phyloP scores from a whole-genome alignment of 169 alveolate species.

The Plasmodium fragile region DNA sequence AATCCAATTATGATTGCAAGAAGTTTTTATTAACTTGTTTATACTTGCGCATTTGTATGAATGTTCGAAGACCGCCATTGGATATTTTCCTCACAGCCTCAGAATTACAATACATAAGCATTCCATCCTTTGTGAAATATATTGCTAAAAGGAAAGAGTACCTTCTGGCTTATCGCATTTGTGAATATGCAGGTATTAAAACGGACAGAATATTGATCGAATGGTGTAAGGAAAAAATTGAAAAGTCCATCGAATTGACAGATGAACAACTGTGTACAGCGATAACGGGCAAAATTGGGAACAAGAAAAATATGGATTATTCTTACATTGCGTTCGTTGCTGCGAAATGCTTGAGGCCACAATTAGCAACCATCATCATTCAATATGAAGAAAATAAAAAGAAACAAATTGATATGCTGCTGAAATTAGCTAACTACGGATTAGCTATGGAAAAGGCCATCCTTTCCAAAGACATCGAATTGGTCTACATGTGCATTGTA shows the following conservation, averaged over 20 bases:
- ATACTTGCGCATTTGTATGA: constrained; percentile 69
- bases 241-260: constrained; percentile 79
- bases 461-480: constrained; percentile 78
- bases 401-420: constrained; percentile 79
- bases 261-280: constrained; percentile 82
- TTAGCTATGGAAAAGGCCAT: constrained; percentile 82
- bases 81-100: constrained; percentile 78
- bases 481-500: constrained; percentile 82
- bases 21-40: constrained; percentile 32
- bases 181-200: constrained; percentile 83
- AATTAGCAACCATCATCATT: constrained; percentile 79
- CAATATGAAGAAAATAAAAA: constrained; percentile 79
- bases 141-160: constrained; percentile 78
- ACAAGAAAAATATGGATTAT: constrained; percentile 47
- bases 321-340: constrained; percentile 79
- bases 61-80: constrained; percentile 77
- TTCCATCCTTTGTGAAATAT: constrained; percentile 66
- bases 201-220: constrained; percentile 77
- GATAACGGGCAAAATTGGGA: constrained; percentile 50
- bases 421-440: constrained; percentile 80
- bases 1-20: constrained; percentile 39
- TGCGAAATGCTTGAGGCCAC: constrained; percentile 80
- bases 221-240: constrained; percentile 85
- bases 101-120: constrained; percentile 70
- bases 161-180: constrained; percentile 83